Evolutionary conservation across 805 yeast species (phyloP).

Genomic region (Zygotorulaspora florentina): DNA sequence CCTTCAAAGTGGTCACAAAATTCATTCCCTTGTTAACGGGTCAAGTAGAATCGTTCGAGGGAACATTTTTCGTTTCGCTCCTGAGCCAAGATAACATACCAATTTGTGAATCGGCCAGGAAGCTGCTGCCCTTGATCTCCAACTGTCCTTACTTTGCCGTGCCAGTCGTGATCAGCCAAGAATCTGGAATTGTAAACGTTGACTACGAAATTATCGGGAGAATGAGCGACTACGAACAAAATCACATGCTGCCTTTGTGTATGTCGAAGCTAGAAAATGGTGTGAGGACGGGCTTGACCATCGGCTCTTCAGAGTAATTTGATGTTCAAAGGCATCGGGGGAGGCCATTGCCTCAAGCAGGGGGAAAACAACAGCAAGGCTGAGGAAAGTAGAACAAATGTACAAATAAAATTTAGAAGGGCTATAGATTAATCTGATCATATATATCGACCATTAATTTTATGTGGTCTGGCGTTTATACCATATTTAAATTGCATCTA

Average conservation of each 20-base stretch:
- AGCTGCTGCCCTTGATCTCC: constrained; percentile 18
- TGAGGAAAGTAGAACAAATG: background rate
- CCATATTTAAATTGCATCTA: too few relatives aligned
- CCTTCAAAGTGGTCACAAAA: constrained; percentile 67
- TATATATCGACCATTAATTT: background rate
- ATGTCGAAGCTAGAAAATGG: constrained; percentile 22
- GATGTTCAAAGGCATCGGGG: background rate
- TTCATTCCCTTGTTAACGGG: constrained; percentile 35
- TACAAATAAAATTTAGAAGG: background rate
- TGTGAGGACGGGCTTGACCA: constrained; percentile 19
- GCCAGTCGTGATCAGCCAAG: constrained; percentile 52
- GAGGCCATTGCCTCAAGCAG: background rate
- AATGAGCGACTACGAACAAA: constrained; percentile 49
- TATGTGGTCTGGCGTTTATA: background rate
- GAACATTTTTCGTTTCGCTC: constrained; percentile 51
- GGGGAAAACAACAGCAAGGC: background rate
- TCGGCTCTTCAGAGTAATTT: constrained; percentile 3
- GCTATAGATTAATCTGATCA: background rate
- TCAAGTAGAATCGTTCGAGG: constrained; percentile 40
- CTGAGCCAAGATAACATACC: constrained; percentile 45
- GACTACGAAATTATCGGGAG: constrained; percentile 49
- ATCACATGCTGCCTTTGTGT: constrained; percentile 30
- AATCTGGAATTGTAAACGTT: constrained; percentile 51
- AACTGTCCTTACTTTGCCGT: constrained; percentile 50
- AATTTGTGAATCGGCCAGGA: constrained; percentile 22